Percentiles rank a stretch among this genome's conserved stretches.
Conservation (phyloP, 2,329 filamentous ascomycete genomes). For the Magnaporthiopsis rhizophila region DNA sequence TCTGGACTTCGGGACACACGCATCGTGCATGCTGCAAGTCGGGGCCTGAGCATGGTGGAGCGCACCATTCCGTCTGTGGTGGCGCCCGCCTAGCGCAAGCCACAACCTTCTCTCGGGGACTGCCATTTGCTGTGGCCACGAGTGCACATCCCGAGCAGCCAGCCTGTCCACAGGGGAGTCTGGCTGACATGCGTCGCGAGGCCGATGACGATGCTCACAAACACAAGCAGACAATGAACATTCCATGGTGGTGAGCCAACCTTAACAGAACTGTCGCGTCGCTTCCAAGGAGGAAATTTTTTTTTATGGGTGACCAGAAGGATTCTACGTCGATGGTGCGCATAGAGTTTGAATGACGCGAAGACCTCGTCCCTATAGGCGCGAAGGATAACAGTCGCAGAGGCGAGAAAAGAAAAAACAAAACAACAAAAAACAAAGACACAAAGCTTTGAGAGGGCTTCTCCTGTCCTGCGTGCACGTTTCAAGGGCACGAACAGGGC, state of each 20-base stretch:
- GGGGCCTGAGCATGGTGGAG: background rate
- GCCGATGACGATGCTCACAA: background rate
- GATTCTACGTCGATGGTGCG: background rate
- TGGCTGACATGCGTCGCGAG: background rate
- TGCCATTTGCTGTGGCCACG: background rate
- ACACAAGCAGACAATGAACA: too few species aligned
- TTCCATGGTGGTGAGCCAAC: background rate
- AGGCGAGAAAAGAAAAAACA: background rate
- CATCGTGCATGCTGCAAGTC: background rate
- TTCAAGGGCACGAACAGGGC: background rate
- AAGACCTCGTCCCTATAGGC: background rate
- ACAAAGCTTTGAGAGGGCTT: background rate
- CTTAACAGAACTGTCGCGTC: background rate
- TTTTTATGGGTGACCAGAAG: too few species aligned
- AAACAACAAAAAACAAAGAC: background rate
- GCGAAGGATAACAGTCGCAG: background rate
- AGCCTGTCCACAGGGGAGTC: background rate
- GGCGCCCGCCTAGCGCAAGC: background rate
- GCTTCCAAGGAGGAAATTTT: background rate
- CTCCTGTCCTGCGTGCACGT: background rate
- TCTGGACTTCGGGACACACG: background rate
- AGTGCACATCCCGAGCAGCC: background rate
- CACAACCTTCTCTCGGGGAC: background rate
- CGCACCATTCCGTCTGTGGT: background rate
- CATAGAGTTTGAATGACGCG: background rate